Conservation (phyloP, 352 stramenopile genomes). For the Phytopythium sindhum region DNA sequence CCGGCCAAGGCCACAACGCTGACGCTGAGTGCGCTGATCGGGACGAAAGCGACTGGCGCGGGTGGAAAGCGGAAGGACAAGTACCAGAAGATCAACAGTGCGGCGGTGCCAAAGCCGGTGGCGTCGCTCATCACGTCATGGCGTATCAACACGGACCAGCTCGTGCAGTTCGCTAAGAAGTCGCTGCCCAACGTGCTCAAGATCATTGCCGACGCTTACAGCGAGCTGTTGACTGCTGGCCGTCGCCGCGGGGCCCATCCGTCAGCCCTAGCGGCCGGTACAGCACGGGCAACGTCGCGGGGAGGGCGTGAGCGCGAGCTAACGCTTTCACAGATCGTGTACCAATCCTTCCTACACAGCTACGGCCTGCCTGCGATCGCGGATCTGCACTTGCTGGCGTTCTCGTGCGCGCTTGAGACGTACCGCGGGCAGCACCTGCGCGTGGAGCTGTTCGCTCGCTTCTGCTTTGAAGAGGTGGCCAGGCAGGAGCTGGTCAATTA, state of each 20-base stretch:
- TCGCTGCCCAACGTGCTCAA: constrained; percentile 57
- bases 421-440: constrained; percentile 67
- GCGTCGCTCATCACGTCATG: constrained; percentile 73
- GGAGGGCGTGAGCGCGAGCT: constrained; percentile 26
- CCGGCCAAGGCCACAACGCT: constrained; percentile 26
- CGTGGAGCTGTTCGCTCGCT: constrained; percentile 72
- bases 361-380: constrained; percentile 77
- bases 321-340: constrained; percentile 69
- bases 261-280: neutral
- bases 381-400: constrained; percentile 76
- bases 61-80: constrained; percentile 46
- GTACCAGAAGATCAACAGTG: constrained; percentile 74
- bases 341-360: constrained; percentile 78
- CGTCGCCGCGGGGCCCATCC: constrained; percentile 31
- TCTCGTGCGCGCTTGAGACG: constrained; percentile 62
- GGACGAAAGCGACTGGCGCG: constrained; percentile 11
- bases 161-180: constrained; percentile 77
- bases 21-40: constrained; percentile 54
- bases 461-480: constrained; percentile 69
- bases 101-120: constrained; percentile 55
- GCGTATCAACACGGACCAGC: constrained; percentile 80
- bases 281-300: constrained; percentile 16
- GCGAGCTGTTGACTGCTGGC: constrained; percentile 61
- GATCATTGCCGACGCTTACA: constrained; percentile 70
- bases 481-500: constrained; percentile 57